Evolutionary conservation across 176 grass and related monocot genomes (phyloP), one percentile per base, ranked within the genome.

Genomic region (Miscanthus lutarioriparius): DNA sequence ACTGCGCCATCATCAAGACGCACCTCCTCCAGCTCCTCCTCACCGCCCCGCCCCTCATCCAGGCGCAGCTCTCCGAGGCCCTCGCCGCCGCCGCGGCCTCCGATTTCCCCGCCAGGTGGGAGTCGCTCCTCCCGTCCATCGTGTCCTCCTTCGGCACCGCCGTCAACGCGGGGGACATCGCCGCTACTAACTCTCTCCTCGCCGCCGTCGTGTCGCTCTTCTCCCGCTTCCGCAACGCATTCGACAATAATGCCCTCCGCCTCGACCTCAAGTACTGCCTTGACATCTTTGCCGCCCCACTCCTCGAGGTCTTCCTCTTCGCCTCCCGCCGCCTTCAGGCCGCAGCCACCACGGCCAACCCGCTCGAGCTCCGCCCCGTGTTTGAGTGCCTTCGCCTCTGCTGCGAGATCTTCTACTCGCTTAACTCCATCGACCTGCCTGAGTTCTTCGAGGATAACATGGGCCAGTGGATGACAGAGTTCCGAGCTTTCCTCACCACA

Each of bases 381-480:
- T 94, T 98, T 0, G 93, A 98, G 63, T 95, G 92, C 56, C 93
- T 93, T 68, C 93, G 91, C 49, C 91, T 98, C 53, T 93, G 91
- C 78, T 95, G 82, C 19, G 96, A 98, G 69, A 98, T 98, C 68
- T 98, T 98, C 86, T 87, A 95, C 69, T 98, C 96, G 61, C 96
- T 98, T 32, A 98, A 98, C 78, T 95, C 96, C 6, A 78, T 98
- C 44, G 96, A 98, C 39, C 91, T 98, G 36, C 96, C 96, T 0
- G 96, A 98, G 76, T 98, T 98, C 83, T 98, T 98, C 15, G 96
- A 98, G 85, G 96, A 98, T 78, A 93, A 98, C 87, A 93, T 98
- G 96, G 85, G 74, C 10, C 89, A 98, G 81, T 98, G 96, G 96
- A 98, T 98, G 96, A 90, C 91, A 2, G 91, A 93, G 82, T 95